phyloP scores from a whole-genome alignment of 2,329 filamentous ascomycete species.

The Paraconiothyrium brasiliense region DNA sequence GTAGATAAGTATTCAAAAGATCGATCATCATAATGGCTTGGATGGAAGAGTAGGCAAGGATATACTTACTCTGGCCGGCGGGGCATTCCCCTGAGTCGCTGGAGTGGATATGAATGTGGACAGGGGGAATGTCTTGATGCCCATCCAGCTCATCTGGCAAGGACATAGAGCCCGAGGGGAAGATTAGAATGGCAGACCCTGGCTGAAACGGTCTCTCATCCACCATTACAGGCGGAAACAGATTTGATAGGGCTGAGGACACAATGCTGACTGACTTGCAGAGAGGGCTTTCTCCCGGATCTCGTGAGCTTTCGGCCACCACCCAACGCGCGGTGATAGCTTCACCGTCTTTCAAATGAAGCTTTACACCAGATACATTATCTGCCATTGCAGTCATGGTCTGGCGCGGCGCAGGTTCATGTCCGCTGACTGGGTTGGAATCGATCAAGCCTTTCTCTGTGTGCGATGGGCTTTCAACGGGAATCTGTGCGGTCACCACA shows the following conservation, averaged over 20 bases:
- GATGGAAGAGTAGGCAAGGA: conserved; percentile 17
- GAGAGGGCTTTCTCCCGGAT: conserved; percentile 37
- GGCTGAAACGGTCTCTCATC: conserved; percentile 80
- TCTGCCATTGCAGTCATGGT: neutral
- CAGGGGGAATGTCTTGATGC: conserved; percentile 53
- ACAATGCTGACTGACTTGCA: conserved; percentile 75
- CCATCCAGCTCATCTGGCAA: conserved; percentile 30
- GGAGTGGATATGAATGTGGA: conserved; percentile 77
- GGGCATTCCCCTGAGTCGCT: conserved; percentile 95
- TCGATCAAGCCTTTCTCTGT: conserved; percentile 17
- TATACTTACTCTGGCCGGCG: conserved; percentile 82
- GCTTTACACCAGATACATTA: conserved; percentile 42
- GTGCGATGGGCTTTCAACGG: neutral
- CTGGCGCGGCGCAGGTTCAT: neutral
- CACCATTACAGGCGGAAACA: conserved; percentile 70
- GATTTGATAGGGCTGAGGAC: conserved; percentile 67
- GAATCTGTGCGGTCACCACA: conserved; percentile 3
- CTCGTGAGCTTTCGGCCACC: conserved; percentile 54
- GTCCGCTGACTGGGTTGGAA: conserved; percentile 12
- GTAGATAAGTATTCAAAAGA: conserved; percentile 98
- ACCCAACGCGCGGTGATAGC: conserved; percentile 65
- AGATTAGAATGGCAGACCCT: conserved; percentile 75
- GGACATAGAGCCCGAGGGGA: conserved; percentile 67
- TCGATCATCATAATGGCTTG: conserved; percentile 80
- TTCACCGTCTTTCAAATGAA: conserved; percentile 67